These are phyloP conservation scores for Solidago caesia DNA, from an alignment of 129 eudicot species.

Conservation along the genomic window DNA sequence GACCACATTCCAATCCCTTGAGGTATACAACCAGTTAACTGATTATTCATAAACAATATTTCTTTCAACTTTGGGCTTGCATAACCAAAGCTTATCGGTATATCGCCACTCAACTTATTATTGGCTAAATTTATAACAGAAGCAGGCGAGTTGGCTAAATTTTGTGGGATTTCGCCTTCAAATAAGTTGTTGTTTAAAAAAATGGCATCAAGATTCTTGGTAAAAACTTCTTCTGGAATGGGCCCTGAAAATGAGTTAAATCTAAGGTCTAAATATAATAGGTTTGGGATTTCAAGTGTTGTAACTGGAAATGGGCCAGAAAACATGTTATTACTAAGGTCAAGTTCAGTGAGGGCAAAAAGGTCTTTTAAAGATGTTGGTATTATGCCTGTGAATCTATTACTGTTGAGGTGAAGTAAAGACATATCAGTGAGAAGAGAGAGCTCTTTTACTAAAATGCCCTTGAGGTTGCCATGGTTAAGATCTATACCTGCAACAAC, in stretches of 20 bases:
- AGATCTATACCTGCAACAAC: constrained; percentile 87
- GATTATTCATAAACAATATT: constrained; percentile 75
- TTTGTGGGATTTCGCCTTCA: constrained; percentile 63
- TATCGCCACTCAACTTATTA: constrained; percentile 63
- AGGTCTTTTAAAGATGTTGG: constrained; percentile 57
- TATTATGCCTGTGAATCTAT: constrained; percentile 70
- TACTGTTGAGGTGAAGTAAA: constrained; percentile 76
- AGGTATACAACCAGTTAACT: constrained; percentile 83
- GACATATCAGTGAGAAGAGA: constrained; percentile 62
- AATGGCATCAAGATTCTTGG: constrained; percentile 76
- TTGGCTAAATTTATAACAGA: constrained; percentile 87
- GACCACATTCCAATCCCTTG: constrained; percentile 86
- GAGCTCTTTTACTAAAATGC: constrained; percentile 66
- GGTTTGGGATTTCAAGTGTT: constrained; percentile 54
- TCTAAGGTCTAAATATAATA: constrained; percentile 78
- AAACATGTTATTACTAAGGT: constrained; percentile 82
- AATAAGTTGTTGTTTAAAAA: constrained; percentile 74
- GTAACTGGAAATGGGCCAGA: constrained; percentile 69
- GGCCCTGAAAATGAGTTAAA: constrained; percentile 68
- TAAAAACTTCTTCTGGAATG: constrained; percentile 70
- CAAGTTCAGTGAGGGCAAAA: constrained; percentile 67
- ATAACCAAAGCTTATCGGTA: constrained; percentile 73
- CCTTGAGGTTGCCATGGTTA: constrained; percentile 78
- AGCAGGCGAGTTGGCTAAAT: constrained; percentile 80
- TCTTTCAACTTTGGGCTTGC: constrained; percentile 70